These are phyloP conservation scores for Chrysoporthe cubensis DNA, from an alignment of 2,329 filamentous ascomycete genomes.

Conservation along the genomic window DNA sequence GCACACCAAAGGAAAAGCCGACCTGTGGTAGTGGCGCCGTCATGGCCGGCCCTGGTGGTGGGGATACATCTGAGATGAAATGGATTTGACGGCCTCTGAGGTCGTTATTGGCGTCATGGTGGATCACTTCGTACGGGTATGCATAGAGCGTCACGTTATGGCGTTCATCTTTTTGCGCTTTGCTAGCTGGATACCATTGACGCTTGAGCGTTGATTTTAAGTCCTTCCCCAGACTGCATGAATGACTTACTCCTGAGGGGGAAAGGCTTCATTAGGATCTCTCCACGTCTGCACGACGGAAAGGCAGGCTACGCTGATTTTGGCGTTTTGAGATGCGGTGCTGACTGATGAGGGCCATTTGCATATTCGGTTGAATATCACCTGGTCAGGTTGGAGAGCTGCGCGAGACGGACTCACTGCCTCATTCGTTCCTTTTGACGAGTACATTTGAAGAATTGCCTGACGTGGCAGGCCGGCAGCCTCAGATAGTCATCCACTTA, in stretches of 20 bases:
- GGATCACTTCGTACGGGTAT: neutral
- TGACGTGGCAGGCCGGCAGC: neutral
- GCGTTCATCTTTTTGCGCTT: neutral
- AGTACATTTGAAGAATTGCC: neutral
- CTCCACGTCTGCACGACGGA: neutral
- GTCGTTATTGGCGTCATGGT: neutral
- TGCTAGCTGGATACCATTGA: neutral
- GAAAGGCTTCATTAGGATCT: neutral
- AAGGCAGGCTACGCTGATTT: neutral
- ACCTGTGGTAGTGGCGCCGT: constrained; percentile 22
- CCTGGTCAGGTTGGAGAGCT: neutral
- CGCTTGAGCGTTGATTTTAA: neutral
- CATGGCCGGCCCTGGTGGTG: constrained; percentile 12
- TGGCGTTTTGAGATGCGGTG: neutral
- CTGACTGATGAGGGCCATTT: neutral
- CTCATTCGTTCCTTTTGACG: neutral
- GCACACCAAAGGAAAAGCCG: constrained; percentile 19
- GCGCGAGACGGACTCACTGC: neutral
- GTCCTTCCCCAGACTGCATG: neutral
- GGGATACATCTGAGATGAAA: neutral
- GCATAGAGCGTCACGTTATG: constrained; percentile 7
- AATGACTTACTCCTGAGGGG: no score
- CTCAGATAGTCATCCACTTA: neutral
- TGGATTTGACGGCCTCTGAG: neutral
- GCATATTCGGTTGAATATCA: neutral